Base-by-base conservation (phyloP, 106 monocot species). In the Platanthera zijinensis region DNA sequence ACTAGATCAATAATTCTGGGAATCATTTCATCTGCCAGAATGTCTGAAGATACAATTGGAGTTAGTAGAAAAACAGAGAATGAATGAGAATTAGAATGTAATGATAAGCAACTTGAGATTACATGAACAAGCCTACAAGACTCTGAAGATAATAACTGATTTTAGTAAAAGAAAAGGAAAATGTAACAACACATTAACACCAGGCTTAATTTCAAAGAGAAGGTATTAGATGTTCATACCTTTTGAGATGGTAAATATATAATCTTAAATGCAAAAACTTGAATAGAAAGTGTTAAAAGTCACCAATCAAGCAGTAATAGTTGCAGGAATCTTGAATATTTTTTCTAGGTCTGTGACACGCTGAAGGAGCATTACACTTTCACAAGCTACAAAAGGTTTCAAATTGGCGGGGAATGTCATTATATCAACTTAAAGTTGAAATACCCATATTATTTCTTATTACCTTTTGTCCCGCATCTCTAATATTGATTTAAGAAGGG, bases 1-100 rank as follows among this genome's bases (percentile, higher is more conserved):
- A 88, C 82, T 77, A 84, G 83, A 77, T 80, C 69, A 74, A 85
- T 78, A 84, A 92, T 72, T 80, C 80, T 88, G 53, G 88, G 84
- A 70, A 90, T 73, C 74, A 86, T 67, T 74, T 85, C 80, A 67
- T 72, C 76, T 32, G 88, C 57, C 32, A 99, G 77, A 84, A 90
- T 80, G 72, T 86, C 99, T 99, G 86, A 75, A 81, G 80, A 80
- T 14, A 18, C 48, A 78, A 17, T 21, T 48, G 17, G 57, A 49
- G 71, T 50, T 49, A 72, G 28, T 56, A 77, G 28, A 59, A 14
- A 56, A 62, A 18, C 19, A 63, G 14, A 72, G 59, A 53, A 45
- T 48, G 14, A 68, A 66, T 12, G 11, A 66, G 66, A 72, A 64
- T 84, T 81, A 76, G 15, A 46, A 66, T 76, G 51, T 67, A 81